Conservation (phyloP, 1,139 yeast genomes). For the Hansenula anomala region DNA sequence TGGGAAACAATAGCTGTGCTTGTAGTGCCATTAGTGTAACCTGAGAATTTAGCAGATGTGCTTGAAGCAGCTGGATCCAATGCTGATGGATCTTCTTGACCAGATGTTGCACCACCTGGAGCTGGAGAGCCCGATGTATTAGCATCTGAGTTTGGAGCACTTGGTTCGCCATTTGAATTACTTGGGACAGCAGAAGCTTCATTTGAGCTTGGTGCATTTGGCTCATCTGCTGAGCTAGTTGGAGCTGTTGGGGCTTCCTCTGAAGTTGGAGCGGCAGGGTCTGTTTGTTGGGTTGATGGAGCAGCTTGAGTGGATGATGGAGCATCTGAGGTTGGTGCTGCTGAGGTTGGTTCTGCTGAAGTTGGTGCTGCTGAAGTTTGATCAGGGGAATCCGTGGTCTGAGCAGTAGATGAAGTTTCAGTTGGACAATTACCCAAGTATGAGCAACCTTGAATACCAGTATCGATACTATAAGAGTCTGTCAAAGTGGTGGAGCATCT, state of each 20-base stretch:
- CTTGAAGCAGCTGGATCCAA: too few relatives aligned
- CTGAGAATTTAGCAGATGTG: conserved; percentile 3
- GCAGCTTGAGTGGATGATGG: neutral
- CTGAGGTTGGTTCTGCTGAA: neutral
- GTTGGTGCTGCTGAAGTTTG: neutral
- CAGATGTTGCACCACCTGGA: too few relatives aligned
- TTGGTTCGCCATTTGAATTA: too few relatives aligned
- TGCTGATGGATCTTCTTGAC: too few relatives aligned
- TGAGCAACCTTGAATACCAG: conserved; percentile 10
- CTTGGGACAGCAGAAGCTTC: neutral
- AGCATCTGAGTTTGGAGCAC: too few relatives aligned
- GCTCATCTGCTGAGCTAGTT: neutral
- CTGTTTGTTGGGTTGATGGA: neutral
- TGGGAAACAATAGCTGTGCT: conserved; percentile 26
- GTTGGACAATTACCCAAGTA: conserved; percentile 14
- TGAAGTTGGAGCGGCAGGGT: neutral
- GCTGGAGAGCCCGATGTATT: too few relatives aligned
- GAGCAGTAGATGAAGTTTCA: conserved; percentile 7
- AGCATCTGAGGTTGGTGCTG: neutral
- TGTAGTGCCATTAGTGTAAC: conserved; percentile 7
- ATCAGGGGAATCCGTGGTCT: too few relatives aligned
- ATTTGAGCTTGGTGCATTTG: neutral
- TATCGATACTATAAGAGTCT: conserved; percentile 14
- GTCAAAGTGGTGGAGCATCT: conserved; percentile 19
- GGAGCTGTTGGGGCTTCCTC: too few relatives aligned